Evolutionary conservation across 345 rosid species (phyloP).

Genomic region (Geranium brycei): DNA sequence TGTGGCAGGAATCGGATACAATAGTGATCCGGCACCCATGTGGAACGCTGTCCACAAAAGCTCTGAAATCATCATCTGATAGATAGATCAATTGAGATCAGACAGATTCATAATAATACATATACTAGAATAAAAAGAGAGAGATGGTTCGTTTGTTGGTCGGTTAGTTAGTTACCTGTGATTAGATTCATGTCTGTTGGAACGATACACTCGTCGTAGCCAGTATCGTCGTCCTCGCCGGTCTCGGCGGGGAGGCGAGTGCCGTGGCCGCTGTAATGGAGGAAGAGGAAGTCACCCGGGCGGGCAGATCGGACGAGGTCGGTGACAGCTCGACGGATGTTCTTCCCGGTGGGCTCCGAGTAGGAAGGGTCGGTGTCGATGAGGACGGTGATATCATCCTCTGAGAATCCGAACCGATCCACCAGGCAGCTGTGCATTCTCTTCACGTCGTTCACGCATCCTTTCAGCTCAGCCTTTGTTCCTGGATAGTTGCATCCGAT

Average conservation of each 20-base stretch:
- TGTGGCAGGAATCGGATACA: conserved; percentile 89
- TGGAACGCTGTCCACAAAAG: conserved; percentile 57
- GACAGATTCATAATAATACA: not conserved
- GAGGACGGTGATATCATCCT: conserved; percentile 45
- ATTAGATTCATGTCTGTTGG: conserved; percentile 95
- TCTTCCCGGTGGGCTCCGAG: conserved; percentile 67
- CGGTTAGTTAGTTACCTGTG: conserved; percentile 33
- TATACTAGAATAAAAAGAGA: not conserved
- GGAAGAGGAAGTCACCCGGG: conserved; percentile 51
- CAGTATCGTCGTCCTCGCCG: conserved; percentile 92
- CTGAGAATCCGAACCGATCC: conserved; percentile 56
- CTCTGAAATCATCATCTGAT: conserved; percentile 89
- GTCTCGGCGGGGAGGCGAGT: conserved; percentile 96
- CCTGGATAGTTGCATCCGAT: conserved; percentile 79
- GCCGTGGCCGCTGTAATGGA: conserved; percentile 93
- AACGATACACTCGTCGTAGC: conserved; percentile 87
- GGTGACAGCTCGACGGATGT: conserved; percentile 42
- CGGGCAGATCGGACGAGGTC: conserved; percentile 48
- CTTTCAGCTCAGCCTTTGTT: conserved; percentile 78
- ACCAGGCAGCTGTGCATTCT: conserved; percentile 48
- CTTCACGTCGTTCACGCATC: conserved; percentile 79
- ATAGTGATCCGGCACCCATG: conserved; percentile 51
- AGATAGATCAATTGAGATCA: not conserved
- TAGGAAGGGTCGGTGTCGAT: conserved; percentile 59
- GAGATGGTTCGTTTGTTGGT: too few species aligned